phyloP scores from a whole-genome alignment of 2,329 filamentous ascomycete genomes.

The Claviceps digitariae region DNA sequence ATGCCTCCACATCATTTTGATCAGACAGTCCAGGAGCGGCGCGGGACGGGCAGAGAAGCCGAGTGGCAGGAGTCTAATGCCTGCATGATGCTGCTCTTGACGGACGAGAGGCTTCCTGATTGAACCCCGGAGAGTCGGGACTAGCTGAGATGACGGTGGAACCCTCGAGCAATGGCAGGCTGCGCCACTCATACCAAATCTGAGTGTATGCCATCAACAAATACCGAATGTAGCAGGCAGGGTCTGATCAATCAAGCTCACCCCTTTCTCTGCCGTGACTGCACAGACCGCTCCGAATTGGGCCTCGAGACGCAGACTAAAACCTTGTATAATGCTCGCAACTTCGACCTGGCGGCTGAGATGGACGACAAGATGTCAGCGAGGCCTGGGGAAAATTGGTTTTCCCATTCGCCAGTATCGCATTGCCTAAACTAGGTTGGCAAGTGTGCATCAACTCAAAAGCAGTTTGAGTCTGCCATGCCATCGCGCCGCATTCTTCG shows the following conservation, averaged over 20 bases:
- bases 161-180: background rate
- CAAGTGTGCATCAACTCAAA: background rate
- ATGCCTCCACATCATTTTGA: background rate
- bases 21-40: background rate
- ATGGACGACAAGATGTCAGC: background rate
- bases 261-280: background rate
- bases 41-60: constrained; percentile 5
- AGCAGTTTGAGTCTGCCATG: background rate
- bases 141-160: constrained; percentile 1
- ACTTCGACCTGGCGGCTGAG: background rate
- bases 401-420: background rate
- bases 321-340: background rate
- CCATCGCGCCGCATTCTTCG: background rate
- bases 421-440: background rate
- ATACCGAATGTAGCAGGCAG: background rate
- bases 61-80: background rate
- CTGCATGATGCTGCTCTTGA: background rate
- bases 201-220: background rate
- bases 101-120: background rate
- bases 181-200: background rate
- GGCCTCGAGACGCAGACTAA: background rate
- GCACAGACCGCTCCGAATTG: constrained; percentile 1
- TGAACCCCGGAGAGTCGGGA: background rate
- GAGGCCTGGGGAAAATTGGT: background rate
- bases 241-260: background rate